Base-by-base conservation (phyloP, 2,329 filamentous ascomycete species). In the Colletotrichum sp. region DNA sequence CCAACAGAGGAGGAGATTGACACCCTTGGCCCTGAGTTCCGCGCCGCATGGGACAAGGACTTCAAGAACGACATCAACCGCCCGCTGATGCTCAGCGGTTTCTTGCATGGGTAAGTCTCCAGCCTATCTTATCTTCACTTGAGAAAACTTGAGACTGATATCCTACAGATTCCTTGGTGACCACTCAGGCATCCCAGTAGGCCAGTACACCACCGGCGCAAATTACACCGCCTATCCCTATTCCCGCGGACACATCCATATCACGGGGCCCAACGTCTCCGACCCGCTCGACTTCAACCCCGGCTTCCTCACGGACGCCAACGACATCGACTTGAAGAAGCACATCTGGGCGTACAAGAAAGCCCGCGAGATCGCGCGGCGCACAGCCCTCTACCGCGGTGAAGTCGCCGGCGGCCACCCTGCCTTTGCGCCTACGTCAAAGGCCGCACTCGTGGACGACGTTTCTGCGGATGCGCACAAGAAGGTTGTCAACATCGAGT, bases 271-370 rank as follows among this genome's bases (percentile, higher is more conserved):
- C 15, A 79, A 81, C 4, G 77, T 85, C 5, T 79, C 83, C 13
- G 84, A 86, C 30, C 80, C 82, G 5, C 83, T 87, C 15, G 86
- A 90, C 64, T 91, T 92, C 68, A 87, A 90, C 70, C 84, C 87
- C 0, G 90, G 90, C 25, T 91, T 86, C 81, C 84, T 92, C 52
- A 85, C 81, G 22, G 85, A 91, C 76, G 78, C 83, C 32, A 70
- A 86, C 39, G 86, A 86, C 6, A 82, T 91, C n/a, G 92, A 93
- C 79, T 64, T 93, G 48, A 90, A 90, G 82, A 91, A 90, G 79
- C 89, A 91, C 25, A 79, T 92, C 6, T 93, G 92, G 91, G 88
- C 86, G 1, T 94, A 94, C 85, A 94, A 94, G 82, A 90, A 89
- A 79, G 86, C 87, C n/a, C 90, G 93, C 2, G 91, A 93, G 80